These are phyloP conservation scores for Lolium rigidum DNA, from an alignment of 176 grass and related monocot species.

Conservation along the genomic window DNA sequence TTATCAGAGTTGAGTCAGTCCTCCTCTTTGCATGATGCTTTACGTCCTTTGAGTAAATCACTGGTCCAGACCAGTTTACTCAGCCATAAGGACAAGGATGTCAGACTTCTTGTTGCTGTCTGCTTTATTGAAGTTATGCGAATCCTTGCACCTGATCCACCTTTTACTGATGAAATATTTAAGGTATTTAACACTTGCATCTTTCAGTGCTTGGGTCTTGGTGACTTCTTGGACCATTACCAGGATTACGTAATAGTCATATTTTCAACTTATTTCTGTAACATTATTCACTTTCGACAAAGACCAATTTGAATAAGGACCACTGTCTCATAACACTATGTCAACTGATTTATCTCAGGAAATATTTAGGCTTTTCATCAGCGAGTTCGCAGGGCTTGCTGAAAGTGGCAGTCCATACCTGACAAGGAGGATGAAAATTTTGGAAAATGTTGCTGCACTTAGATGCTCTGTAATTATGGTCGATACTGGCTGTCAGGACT, in stretches of 20 bases:
- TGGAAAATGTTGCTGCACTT: constrained; percentile 84
- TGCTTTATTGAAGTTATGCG: constrained; percentile 96
- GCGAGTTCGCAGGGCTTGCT: constrained; percentile 74
- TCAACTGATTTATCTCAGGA: constrained; percentile 62
- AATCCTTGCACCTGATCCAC: constrained; percentile 84
- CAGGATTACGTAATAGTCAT: constrained; percentile 22
- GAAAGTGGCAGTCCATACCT: constrained; percentile 87
- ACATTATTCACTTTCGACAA: constrained; percentile 7
- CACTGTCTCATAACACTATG: constrained; percentile 20
- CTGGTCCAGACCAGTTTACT: constrained; percentile 74
- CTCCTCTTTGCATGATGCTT: constrained; percentile 63
- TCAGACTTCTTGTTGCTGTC: constrained; percentile 82
- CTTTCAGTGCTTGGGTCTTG: neutral
- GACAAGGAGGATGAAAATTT: constrained; percentile 90
- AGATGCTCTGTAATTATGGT: constrained; percentile 91
- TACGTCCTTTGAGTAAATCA: constrained; percentile 71
- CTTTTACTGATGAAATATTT: constrained; percentile 84
- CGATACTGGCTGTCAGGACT: constrained; percentile 78
- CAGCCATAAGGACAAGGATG: constrained; percentile 92
- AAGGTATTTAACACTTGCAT: constrained; percentile 64
- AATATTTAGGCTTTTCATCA: constrained; percentile 92
- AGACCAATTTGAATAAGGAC: constrained; percentile 13
- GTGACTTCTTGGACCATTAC: constrained; percentile 10
- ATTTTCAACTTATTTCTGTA: constrained; percentile 24
- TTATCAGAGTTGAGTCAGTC: constrained; percentile 83